Base-by-base conservation (phyloP, 495 filamentous ascomycete genomes). In the Aspergillus nidulans region DNA sequence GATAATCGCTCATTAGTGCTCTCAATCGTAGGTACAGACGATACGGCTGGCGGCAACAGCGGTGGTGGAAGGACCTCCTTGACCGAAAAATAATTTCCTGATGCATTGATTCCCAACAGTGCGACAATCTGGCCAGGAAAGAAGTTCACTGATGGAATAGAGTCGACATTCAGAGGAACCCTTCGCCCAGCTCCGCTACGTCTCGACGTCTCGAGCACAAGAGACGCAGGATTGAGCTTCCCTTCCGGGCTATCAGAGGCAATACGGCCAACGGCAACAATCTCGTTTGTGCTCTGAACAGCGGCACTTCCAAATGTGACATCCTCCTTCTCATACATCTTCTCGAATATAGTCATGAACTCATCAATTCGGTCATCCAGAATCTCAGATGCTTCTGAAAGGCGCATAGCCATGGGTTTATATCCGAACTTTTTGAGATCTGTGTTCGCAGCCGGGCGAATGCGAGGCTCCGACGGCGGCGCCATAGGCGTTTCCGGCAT, bases 91-190 rank as follows among this genome's bases (percentile, higher is more conserved):
- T 89, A 86, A 20, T 86, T 80, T 4, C 92, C 92, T 15, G 88
- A 89, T 6, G 90, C 85, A 63, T 97, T 97, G 62, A 87, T 88
- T 8, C 94, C 94, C 34, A 79, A 78, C 15, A 96, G 72, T 8
- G 92, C 94, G 18, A 95, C 87, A 44, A 97, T 95, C 64, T 97
- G 90, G 16, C 94, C 94, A 0, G 92, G 92, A 69, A 98, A 96
- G 77, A 97, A 91, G 57, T 90, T 87, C 70, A 85, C 88, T 5
- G 81, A 80, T 2, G 77, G 70, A 1, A 96, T 58, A 0, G 80
- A 77, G 55, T 86, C 79, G 7, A 97, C 65, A 62, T 91, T 88
- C 19, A 98, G 73, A 4, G 89, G 89, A 20, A 96, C 80, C 52
- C 94, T 82, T 45, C 85, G 67, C 20, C 91, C 94, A 45, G 84